Percentiles rank a stretch among this genome's conserved stretches.
These are phyloP conservation scores for Martiniozyma asiatica DNA, from an alignment of 1,139 yeast genomes.

Conservation along the genomic window DNA sequence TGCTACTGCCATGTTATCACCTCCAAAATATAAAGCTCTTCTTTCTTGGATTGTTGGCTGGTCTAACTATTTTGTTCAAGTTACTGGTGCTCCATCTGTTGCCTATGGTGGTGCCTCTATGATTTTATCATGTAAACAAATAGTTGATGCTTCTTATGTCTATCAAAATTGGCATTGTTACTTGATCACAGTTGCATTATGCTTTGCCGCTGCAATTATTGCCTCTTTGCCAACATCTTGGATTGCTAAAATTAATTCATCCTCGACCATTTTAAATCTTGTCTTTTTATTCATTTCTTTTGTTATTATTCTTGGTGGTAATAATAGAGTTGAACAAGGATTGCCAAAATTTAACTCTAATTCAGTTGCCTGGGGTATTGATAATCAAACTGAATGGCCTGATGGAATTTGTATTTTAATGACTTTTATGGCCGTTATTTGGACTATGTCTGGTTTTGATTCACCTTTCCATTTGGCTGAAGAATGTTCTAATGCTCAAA, in stretches of 20 bases:
- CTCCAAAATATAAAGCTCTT: constrained; percentile 39
- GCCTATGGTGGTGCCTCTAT: constrained; percentile 49
- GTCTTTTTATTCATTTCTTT: constrained; percentile 43
- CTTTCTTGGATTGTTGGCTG: constrained; percentile 52
- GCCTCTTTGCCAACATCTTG: constrained; percentile 41
- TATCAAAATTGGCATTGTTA: constrained; percentile 41
- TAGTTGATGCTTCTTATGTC: constrained; percentile 24
- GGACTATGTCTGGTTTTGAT: constrained; percentile 73
- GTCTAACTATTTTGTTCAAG: constrained; percentile 46
- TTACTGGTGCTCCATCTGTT: constrained; percentile 53
- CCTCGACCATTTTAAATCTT: constrained; percentile 41
- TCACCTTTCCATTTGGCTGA: constrained; percentile 66
- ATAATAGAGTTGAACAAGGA: constrained; percentile 28
- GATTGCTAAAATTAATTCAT: constrained; percentile 43
- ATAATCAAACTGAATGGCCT: constrained; percentile 59
- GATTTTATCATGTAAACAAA: constrained; percentile 42
- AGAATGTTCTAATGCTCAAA: constrained; percentile 51
- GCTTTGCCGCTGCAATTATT: constrained; percentile 36
- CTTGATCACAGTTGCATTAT: constrained; percentile 40
- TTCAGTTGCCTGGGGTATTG: constrained; percentile 42
- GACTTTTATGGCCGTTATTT: constrained; percentile 54
- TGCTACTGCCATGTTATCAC: constrained; percentile 36
- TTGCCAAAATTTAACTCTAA: constrained; percentile 39
- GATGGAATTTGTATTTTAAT: constrained; percentile 49
- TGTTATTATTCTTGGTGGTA: constrained; percentile 47